Conservation (phyloP, 495 filamentous ascomycete genomes). For the Podospora appendiculata region DNA sequence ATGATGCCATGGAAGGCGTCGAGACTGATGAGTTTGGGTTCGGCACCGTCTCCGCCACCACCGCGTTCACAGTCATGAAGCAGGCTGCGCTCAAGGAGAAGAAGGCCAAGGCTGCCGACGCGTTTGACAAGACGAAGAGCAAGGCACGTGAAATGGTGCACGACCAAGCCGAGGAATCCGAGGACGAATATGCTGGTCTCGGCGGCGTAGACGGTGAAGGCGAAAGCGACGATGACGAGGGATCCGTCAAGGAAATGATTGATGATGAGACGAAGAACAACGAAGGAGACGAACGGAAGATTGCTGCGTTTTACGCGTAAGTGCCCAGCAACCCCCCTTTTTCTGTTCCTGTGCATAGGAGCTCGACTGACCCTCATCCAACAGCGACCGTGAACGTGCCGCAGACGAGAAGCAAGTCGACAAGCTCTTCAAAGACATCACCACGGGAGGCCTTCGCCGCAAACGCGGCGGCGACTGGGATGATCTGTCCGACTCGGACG, state of each 20-base stretch:
- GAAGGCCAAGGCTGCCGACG: conserved; percentile 27
- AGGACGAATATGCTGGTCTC: conserved; percentile 94
- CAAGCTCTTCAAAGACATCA: conserved; percentile 87
- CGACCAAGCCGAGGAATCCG: conserved; percentile 93
- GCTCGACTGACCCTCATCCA: neutral
- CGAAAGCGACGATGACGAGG: conserved; percentile 54
- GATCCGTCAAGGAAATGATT: conserved; percentile 72
- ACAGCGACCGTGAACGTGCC: conserved; percentile 56
- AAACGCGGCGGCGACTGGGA: conserved; percentile 67
- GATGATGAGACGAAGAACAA: conserved; percentile 67
- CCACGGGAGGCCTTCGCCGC: conserved; percentile 73
- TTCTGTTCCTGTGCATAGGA: neutral
- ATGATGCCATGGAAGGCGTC: conserved; percentile 40
- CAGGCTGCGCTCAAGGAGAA: conserved; percentile 55
- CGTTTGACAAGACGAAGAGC: conserved; percentile 79
- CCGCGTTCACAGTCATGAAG: conserved; percentile 70
- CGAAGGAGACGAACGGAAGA: conserved; percentile 63
- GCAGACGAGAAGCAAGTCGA: conserved; percentile 76
- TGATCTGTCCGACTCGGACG: conserved; percentile 81
- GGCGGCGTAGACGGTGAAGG: conserved; percentile 89
- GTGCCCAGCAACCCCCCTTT: conserved; percentile 23
- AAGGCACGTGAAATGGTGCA: conserved; percentile 82
- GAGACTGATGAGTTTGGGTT: conserved; percentile 45
- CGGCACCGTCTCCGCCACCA: conserved; percentile 11
- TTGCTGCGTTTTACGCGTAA: conserved; percentile 86